Evolutionary conservation across 2,329 filamentous ascomycete species (phyloP).

Genomic region (Cordyceps cicadae): DNA sequence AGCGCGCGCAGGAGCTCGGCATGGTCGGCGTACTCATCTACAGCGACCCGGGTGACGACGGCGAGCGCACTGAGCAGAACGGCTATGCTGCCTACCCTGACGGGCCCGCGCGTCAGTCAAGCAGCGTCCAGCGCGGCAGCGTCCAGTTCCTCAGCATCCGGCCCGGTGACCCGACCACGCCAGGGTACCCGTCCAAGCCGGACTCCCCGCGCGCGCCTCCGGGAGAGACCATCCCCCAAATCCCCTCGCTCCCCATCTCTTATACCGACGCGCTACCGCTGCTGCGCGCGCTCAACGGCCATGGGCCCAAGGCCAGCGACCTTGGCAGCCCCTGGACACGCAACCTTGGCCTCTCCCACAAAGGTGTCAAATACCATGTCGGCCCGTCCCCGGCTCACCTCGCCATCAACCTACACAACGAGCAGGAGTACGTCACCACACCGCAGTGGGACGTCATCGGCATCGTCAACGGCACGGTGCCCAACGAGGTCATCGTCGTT

Average conservation of each 20-base stretch:
- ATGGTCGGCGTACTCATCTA: constrained; percentile 83
- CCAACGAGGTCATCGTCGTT: constrained; percentile 78
- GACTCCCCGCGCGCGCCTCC: constrained; percentile 70
- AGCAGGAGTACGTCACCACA: constrained; percentile 74
- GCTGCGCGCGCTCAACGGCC: constrained; percentile 80
- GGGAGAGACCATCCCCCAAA: constrained; percentile 64
- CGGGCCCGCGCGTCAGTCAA: constrained; percentile 79
- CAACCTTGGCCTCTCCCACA: constrained; percentile 65
- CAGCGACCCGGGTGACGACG: constrained; percentile 83
- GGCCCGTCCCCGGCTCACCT: constrained; percentile 69
- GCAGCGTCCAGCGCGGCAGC: constrained; percentile 83
- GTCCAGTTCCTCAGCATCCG: constrained; percentile 67
- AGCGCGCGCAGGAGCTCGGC: constrained; percentile 82
- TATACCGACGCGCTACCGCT: constrained; percentile 80
- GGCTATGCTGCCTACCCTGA: constrained; percentile 73
- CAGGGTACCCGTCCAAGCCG: constrained; percentile 87
- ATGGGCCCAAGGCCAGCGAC: constrained; percentile 69
- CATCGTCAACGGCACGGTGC: constrained; percentile 77
- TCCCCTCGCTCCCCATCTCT: constrained; percentile 86
- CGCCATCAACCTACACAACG: constrained; percentile 64
- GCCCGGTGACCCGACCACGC: constrained; percentile 77
- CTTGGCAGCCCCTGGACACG: constrained; percentile 65
- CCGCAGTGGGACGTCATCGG: constrained; percentile 90
- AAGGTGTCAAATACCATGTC: constrained; percentile 76
- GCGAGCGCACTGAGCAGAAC: constrained; percentile 69